These are phyloP conservation scores for Daldinia concentrica DNA, from an alignment of 495 filamentous ascomycete species.

Conservation along the genomic window DNA sequence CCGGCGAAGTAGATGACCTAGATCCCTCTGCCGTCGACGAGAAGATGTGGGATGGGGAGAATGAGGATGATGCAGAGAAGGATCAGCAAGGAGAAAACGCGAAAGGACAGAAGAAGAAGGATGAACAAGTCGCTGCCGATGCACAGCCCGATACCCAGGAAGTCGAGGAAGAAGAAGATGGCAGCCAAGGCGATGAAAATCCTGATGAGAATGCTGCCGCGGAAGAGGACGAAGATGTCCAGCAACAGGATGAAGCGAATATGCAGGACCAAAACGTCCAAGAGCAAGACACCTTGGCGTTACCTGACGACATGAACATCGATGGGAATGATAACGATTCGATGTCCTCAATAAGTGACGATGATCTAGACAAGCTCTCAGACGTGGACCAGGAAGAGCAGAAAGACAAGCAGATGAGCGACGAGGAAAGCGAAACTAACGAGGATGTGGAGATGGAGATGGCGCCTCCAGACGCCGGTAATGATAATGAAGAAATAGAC, in stretches of 20 bases:
- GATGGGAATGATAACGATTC: slow-evolving; percentile 64
- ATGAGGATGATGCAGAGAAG: slow-evolving; percentile 78
- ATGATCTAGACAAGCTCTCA: slow-evolving; percentile 65
- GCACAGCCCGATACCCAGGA: slow-evolving; percentile 69
- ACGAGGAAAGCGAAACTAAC: slow-evolving; percentile 45
- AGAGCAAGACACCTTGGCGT: slow-evolving; percentile 64
- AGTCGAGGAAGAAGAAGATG: slow-evolving; percentile 57
- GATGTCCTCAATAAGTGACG: slow-evolving; percentile 57
- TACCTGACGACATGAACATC: slow-evolving; percentile 79
- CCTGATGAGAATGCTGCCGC: slow-evolving; percentile 65
- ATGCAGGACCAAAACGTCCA: slow-evolving; percentile 73
- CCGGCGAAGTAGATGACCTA: slow-evolving; percentile 87
- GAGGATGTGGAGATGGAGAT: slow-evolving; percentile 44
- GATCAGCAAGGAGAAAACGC: slow-evolving; percentile 80
- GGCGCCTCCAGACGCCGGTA: slow-evolving; percentile 28
- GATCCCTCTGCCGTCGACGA: slow-evolving; percentile 92
- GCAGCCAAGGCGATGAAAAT: slow-evolving; percentile 60
- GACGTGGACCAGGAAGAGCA: slow-evolving; percentile 58
- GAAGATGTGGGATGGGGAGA: slow-evolving; percentile 94
- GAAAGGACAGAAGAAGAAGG: slow-evolving; percentile 69
- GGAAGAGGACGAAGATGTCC: slow-evolving; percentile 77
- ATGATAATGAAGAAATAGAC: slow-evolving; percentile 45
- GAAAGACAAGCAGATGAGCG: slow-evolving; percentile 45
- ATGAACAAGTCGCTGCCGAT: slow-evolving; percentile 71
- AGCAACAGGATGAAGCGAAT: slow-evolving; percentile 70